These are phyloP conservation scores for Austroboletus novae-zelandiae DNA, from an alignment of 1,284 basidiomycete genomes.

Conservation along the genomic window DNA sequence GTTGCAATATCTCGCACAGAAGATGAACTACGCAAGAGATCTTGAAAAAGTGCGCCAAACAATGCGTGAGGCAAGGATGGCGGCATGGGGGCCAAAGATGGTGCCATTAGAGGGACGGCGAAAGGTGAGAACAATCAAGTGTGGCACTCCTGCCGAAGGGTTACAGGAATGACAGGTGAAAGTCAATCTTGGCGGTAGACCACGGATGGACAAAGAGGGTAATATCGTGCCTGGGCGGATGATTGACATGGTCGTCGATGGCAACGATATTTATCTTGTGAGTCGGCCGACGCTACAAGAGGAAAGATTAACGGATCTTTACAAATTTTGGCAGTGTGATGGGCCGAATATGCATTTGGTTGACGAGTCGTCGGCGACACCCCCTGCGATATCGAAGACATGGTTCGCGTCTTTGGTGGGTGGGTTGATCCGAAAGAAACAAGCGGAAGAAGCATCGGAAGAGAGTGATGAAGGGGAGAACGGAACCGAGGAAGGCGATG, in stretches of 20 bases:
- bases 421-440: conserved; percentile 27
- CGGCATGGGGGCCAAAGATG: conserved; percentile 77
- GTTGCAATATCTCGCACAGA: conserved; percentile 78
- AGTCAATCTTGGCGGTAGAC: conserved; percentile 60
- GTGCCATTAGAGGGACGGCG: conserved; percentile 56
- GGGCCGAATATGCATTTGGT: conserved; percentile 52
- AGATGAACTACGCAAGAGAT: conserved; percentile 75
- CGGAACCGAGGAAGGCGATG: conserved; percentile 35
- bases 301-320: conserved; percentile 10
- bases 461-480: conserved; percentile 21
- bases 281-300: conserved; percentile 33
- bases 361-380: conserved; percentile 45
- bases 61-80: conserved; percentile 56
- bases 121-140: conserved; percentile 47
- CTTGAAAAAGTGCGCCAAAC: conserved; percentile 68
- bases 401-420: conserved; percentile 48
- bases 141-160: conserved; percentile 6
- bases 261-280: conserved; percentile 68
- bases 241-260: conserved; percentile 79
- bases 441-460: not conserved
- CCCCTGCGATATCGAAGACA: conserved; percentile 47
- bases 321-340: conserved; percentile 38
- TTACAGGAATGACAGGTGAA: conserved; percentile 49
- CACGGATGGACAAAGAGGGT: conserved; percentile 54
- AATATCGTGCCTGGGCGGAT: conserved; percentile 46